These are phyloP conservation scores for Clarkia xantiana DNA, from an alignment of 345 rosid genomes.

Conservation along the genomic window DNA sequence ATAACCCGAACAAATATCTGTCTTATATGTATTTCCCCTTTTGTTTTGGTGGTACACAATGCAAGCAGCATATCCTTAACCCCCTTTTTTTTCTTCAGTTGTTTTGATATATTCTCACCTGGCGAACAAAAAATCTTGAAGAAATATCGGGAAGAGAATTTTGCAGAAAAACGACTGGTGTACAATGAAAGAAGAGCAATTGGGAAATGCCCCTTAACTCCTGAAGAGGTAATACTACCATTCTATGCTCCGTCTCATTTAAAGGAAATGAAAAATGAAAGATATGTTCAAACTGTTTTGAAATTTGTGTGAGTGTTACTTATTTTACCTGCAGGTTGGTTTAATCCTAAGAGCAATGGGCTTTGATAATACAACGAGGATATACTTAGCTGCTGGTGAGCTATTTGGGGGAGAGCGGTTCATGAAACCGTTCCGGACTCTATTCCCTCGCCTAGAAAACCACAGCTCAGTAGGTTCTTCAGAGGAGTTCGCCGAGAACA, in stretches of 20 bases:
- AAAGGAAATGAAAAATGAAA: neutral
- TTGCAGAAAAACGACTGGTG: conserved; percentile 38
- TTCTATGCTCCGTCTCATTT: neutral
- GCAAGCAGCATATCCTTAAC: no score
- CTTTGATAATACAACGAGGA: conserved; percentile 76
- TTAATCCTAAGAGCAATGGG: conserved; percentile 80
- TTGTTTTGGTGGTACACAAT: no score
- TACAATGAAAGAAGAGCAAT: conserved; percentile 76
- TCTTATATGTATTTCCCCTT: no score
- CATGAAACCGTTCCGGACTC: conserved; percentile 65
- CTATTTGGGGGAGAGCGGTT: conserved; percentile 87
- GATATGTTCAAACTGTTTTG: neutral
- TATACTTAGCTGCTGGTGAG: conserved; percentile 93
- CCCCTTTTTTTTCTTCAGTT: conserved; percentile 31
- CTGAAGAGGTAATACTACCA: conserved; percentile 7
- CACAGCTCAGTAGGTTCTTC: conserved; percentile 74
- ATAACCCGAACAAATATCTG: no score
- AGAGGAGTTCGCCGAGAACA: conserved; percentile 53
- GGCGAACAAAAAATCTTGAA: conserved; percentile 56
- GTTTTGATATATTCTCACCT: conserved; percentile 77
- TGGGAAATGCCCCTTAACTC: conserved; percentile 25
- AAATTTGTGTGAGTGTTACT: no score
- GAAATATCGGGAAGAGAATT: conserved; percentile 77
- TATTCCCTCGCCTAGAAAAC: conserved; percentile 85
- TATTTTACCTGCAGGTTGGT: conserved; percentile 57